phyloP scores from a whole-genome alignment of 495 filamentous ascomycete species.

The Trichoderma reesei region DNA sequence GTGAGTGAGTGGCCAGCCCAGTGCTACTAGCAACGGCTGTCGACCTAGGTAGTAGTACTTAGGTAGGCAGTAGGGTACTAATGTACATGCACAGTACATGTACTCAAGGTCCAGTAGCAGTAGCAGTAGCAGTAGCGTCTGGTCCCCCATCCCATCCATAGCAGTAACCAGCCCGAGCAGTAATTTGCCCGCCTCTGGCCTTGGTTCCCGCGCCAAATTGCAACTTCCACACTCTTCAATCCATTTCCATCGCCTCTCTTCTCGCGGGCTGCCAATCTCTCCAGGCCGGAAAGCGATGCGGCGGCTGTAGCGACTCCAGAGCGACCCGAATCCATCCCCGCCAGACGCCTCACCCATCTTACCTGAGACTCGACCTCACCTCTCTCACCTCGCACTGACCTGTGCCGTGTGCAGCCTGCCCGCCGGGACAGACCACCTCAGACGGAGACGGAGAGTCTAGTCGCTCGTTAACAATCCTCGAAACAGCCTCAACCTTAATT shows the following conservation, averaged over 20 bases:
- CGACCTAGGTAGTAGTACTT: no score
- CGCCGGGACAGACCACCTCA: no score
- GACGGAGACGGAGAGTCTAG: no score
- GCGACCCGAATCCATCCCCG: background rate
- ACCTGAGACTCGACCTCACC: background rate
- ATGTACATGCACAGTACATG: no score
- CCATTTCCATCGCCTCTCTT: background rate
- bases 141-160: no score
- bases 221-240: background rate
- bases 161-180: no score
- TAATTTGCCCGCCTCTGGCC: background rate
- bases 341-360: background rate
- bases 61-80: no score
- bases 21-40: no score
- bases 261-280: background rate
- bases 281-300: background rate
- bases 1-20: no score
- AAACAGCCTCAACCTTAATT: background rate
- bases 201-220: background rate
- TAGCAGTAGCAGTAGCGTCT: no score
- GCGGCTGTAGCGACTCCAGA: background rate
- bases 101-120: no score
- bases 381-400: background rate
- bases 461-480: background rate
- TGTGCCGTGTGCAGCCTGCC: no score